Base-by-base conservation (phyloP, 1,139 yeast species). In the Magnusiomyces ingens region DNA sequence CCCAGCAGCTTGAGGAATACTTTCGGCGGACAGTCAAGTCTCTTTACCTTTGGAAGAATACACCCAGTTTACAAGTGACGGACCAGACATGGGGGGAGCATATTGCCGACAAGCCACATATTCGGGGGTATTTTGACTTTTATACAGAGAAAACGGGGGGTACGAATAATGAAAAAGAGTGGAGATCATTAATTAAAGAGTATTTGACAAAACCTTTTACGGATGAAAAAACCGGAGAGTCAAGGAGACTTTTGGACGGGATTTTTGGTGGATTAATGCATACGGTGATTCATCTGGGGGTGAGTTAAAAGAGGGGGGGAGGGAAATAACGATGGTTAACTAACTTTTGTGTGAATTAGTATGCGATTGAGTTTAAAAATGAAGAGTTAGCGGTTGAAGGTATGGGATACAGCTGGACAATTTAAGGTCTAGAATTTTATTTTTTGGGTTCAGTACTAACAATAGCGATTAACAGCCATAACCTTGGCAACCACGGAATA, bases 221-320 rank as follows among this genome's bases (percentile, higher is more conserved):
- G 51, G 15, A 36, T 15, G 26, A 18, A 18, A 46, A 48, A 17
- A 51, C 55, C 8, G 57, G 56, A 21, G 50, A 49, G n/a, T 48
- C 42, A 3, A 44, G 18, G 18, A 26, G 40, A 8, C 37, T 68
- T 48, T 54, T 61, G 13, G 53, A 58, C 4, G 66, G 63, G 4
- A 42, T 67, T 17, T 53, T 58, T 19, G 62, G 64, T 6, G 70
- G 70, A 0, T 48, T 64, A 49, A 52, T 60, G 5, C 71, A 68
- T 52, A 68, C 71, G 1, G 45, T 69, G 54, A 68, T 69, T 48
- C 71, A 68, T 48, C 52, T 68, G 38, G 71, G 68, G 18, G 40
- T 36, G 11, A 36, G 40, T 36, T 12, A 6, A 36, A 13, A 13
- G n/a, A 13, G 4, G 45, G 8, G 4, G 5, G 3, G 4, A 19